phyloP scores from a whole-genome alignment of 176 grass and related monocot genomes.

The Carex littledalei region DNA sequence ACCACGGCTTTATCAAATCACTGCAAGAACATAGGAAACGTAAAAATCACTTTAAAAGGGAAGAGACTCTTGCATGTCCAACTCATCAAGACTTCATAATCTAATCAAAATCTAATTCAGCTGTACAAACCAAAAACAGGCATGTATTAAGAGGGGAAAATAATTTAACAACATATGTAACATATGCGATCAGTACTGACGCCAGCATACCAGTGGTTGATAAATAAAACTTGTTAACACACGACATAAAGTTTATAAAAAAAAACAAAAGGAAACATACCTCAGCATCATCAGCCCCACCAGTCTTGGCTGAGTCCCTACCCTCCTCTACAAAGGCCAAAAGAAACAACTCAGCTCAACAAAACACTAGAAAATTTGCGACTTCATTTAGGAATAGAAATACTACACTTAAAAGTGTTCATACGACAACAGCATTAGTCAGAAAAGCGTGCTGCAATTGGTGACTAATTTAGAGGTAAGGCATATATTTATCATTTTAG shows the following conservation, averaged over 20 bases:
- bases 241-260: not conserved
- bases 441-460: no score
- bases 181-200: no score
- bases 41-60: not conserved
- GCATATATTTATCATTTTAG: not conserved
- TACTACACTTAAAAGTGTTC: not conserved
- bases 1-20: not conserved
- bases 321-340: conserved; percentile 13
- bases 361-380: not conserved
- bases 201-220: not conserved
- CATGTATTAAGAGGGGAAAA: not conserved
- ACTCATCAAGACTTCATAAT: not conserved
- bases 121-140: not conserved
- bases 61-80: not conserved
- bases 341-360: not conserved
- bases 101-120: not conserved
- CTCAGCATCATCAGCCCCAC: conserved; percentile 18
- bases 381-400: no score
- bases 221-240: not conserved
- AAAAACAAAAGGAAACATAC: not conserved
- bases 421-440: not conserved
- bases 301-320: conserved; percentile 3
- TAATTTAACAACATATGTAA: not conserved
- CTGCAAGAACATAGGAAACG: conserved; percentile 5
- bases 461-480: no score